Base-by-base conservation (phyloP, 2,329 filamentous ascomycete species). In the Penicillium fuscoglaucum region DNA sequence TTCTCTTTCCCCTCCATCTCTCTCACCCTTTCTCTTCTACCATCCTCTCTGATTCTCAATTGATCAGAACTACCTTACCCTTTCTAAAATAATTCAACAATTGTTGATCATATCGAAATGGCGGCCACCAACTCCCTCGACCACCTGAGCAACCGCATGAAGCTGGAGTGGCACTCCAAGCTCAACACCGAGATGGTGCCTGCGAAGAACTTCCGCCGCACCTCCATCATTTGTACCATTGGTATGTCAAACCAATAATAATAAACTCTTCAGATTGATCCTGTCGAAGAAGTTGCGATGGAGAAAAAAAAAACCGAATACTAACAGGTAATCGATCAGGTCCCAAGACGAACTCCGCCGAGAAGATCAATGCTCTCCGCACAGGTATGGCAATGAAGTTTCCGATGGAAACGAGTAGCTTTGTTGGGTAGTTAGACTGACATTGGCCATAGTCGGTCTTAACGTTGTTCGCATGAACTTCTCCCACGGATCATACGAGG, bases 381-480 rank as follows among this genome's bases (percentile, higher is more conserved):
- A 85, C 84, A 74, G 79, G 82, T 83, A 75, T 57, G 72, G 46
- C 31, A 33, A 54, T 66, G 35, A 17, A 41, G 15, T 45, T 57
- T 55, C 46, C 43, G 15, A 48, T 35, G 41, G 44, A 48, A 43
- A 31, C 15, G 7, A 4, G 33, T 17, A 45, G 9, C 13, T 28
- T 53, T 46, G n/a, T 50, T 19, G 59, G 62, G 56, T 57, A 67
- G 46, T 65, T 59, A 61, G 43, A 50, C 57, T 58, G 52, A 69
- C 55, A 44, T n/a, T n/a, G 39, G 35, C 21, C 49, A 67, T 65
- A 81, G 89, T 89, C 66, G 95, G 95, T 80, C 88, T 98, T 72
- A 98, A 98, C 81, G 92, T 99, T 68, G 95, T 98, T 69, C 93
- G 95, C 82, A 99, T 99, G 95, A 99, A 99, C 89, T 98, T 98